Percentiles rank a stretch among this genome's conserved stretches.
Evolutionary conservation across 257 asterid species (phyloP).

Genomic region (Solanum sparsipilum): DNA sequence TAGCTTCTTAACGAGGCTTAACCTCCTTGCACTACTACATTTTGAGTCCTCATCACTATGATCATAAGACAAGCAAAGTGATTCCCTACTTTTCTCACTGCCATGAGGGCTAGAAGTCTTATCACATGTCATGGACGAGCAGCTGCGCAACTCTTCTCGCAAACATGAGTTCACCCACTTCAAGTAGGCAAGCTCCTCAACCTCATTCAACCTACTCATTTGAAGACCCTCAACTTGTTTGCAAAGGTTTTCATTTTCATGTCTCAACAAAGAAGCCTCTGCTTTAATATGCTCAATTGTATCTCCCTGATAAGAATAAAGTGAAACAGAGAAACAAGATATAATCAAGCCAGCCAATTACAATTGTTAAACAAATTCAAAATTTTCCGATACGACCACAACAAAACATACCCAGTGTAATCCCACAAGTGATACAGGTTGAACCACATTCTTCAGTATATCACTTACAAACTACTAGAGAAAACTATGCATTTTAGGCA

Average conservation of each 20-base stretch:
- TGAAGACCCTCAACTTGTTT: conserved; percentile 97
- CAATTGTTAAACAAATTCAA: neutral
- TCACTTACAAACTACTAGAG: neutral
- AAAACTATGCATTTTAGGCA: neutral
- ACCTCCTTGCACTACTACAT: conserved; percentile 30
- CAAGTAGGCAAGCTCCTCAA: conserved; percentile 84
- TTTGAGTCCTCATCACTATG: conserved; percentile 41
- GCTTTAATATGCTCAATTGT: conserved; percentile 55
- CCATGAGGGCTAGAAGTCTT: conserved; percentile 33
- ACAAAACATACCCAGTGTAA: neutral
- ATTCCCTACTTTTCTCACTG: conserved; percentile 39
- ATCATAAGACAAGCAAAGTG: conserved; percentile 44
- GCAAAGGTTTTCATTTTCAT: conserved; percentile 69
- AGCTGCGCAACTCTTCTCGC: conserved; percentile 55
- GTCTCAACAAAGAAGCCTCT: conserved; percentile 65
- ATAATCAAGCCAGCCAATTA: neutral
- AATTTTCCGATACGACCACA: neutral
- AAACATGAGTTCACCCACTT: conserved; percentile 90
- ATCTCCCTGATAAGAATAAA: conserved; percentile 32
- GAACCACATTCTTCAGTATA: conserved; percentile 1
- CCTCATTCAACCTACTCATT: conserved; percentile 78
- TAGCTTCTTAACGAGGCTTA: conserved; percentile 56
- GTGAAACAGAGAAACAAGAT: neutral
- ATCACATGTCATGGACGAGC: conserved; percentile 23
- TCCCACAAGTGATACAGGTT: neutral